A percentile compares a stretch with the other conserved stretches of the same genome.
Conservation (phyloP, 371 early-diverging fungal species). For the Mortierella sp. region DNA sequence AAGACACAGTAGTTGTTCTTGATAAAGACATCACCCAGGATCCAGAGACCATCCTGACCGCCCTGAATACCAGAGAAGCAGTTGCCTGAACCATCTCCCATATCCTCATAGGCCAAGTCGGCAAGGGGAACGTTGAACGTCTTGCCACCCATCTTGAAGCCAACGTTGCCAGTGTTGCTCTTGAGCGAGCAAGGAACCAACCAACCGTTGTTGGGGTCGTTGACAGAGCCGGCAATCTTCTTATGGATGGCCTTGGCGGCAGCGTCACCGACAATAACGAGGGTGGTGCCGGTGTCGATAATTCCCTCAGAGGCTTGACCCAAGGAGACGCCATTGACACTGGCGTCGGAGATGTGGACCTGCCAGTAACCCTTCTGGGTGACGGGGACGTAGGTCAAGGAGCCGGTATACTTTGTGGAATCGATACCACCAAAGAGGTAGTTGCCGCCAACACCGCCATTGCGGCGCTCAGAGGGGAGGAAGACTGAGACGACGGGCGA, state of each 20-base stretch:
- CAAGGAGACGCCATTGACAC: slow-evolving; percentile 22
- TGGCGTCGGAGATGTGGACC: slow-evolving; percentile 33
- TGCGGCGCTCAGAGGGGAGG: slow-evolving; percentile 46
- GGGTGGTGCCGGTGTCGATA: slow-evolving; percentile 61
- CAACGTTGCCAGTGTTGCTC: slow-evolving; percentile 26
- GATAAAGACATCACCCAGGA: slow-evolving; percentile 65
- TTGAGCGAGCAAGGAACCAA: slow-evolving; percentile 40
- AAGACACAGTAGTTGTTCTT: slow-evolving; percentile 67
- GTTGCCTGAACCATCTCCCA: slow-evolving; percentile 32
- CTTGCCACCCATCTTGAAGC: slow-evolving; percentile 39
- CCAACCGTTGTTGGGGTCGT: slow-evolving; percentile 41
- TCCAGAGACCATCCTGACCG: slow-evolving; percentile 46
- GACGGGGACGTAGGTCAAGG: slow-evolving; percentile 73
- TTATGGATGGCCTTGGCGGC: slow-evolving; percentile 38
- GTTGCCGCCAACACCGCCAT: slow-evolving; percentile 61
- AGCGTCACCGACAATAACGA: slow-evolving; percentile 47
- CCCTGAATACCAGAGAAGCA: slow-evolving; percentile 54
- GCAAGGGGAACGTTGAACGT: slow-evolving; percentile 44
- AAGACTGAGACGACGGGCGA: slow-evolving; percentile 62
- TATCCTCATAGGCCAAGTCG: slow-evolving; percentile 36
- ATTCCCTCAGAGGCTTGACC: slow-evolving; percentile 48
- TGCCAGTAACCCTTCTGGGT: slow-evolving; percentile 71
- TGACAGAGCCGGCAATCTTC: slow-evolving; percentile 27
- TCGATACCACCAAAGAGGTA: slow-evolving; percentile 75
- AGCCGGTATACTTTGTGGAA: slow-evolving; percentile 65